These are phyloP conservation scores for Hypholoma fasciculare DNA, from an alignment of 768 basidiomycete genomes.

Conservation along the genomic window DNA sequence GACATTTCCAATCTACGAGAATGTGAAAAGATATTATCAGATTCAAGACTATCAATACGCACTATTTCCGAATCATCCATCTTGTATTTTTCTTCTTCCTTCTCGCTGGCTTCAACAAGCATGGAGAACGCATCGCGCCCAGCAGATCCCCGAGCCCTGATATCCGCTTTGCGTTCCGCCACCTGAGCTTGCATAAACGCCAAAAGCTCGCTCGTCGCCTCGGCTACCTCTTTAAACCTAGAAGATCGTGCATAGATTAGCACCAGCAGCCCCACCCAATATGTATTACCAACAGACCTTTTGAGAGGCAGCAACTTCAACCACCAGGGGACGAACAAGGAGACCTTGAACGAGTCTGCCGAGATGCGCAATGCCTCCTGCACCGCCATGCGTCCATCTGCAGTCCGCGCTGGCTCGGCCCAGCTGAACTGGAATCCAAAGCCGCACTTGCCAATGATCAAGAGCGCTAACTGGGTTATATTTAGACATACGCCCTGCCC, in stretches of 20 bases:
- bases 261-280: not conserved
- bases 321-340: conserved; percentile 36
- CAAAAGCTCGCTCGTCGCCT: conserved; percentile 28
- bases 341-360: conserved; percentile 26
- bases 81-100: not conserved
- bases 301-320: conserved; percentile 32
- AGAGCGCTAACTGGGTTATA: conserved; percentile 35
- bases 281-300: conserved; percentile 23
- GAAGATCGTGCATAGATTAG: not conserved
- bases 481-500: not conserved
- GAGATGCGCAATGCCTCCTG: conserved; percentile 28
- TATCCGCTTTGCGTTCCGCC: conserved; percentile 27
- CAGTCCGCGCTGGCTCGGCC: conserved; percentile 34
- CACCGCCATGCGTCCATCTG: conserved; percentile 36
- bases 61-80: conserved; percentile 1
- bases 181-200: conserved; percentile 38
- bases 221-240: conserved; percentile 19
- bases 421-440: conserved; percentile 47
- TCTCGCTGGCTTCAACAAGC: conserved; percentile 1
- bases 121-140: not conserved
- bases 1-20: conserved; percentile 2
- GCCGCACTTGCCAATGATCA: conserved; percentile 45
- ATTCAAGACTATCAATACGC: not conserved
- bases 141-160: conserved; percentile 2
- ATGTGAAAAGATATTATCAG: not conserved